Percentiles rank a stretch among this genome's conserved stretches.
These are phyloP conservation scores for Trichoderma pleuroti DNA, from an alignment of 2,329 filamentous ascomycete species.

Conservation along the genomic window DNA sequence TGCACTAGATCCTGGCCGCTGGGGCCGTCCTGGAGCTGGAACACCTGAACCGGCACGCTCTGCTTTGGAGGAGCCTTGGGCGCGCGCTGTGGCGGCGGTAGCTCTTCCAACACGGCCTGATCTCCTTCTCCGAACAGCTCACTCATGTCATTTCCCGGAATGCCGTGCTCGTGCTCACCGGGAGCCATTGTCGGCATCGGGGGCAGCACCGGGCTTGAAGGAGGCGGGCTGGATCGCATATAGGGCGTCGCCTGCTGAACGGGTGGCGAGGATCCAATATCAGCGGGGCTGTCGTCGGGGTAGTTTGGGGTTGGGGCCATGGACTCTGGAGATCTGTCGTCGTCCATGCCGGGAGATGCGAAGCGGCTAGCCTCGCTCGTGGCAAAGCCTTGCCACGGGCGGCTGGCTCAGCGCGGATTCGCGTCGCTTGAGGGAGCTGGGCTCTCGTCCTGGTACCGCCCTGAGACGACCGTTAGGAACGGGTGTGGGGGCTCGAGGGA, in stretches of 20 bases:
- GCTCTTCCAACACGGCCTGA: constrained; percentile 36
- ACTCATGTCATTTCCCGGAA: constrained; percentile 76
- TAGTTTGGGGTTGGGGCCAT: constrained; percentile 49
- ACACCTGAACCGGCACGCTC: constrained; percentile 43
- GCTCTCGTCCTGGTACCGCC: constrained; percentile 30
- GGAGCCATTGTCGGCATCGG: constrained; percentile 51
- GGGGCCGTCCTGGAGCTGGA: constrained; percentile 37
- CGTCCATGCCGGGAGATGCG: constrained; percentile 45
- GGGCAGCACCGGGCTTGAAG: constrained; percentile 76
- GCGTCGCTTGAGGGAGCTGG: constrained; percentile 42
- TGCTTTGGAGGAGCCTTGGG: constrained; percentile 35
- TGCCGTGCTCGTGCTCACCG: constrained; percentile 74
- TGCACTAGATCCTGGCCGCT: constrained; percentile 36
- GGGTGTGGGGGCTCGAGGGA: constrained; percentile 75
- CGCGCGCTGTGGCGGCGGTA: not conserved
- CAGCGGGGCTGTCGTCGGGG: constrained; percentile 67
- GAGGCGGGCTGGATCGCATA: constrained; percentile 58
- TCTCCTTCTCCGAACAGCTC: constrained; percentile 64
- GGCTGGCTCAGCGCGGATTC: constrained; percentile 58
- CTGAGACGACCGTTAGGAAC: constrained; percentile 52
- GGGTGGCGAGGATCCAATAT: constrained; percentile 88
- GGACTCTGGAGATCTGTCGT: constrained; percentile 54
- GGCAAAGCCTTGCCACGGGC: constrained; percentile 45
- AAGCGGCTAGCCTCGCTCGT: constrained; percentile 39
- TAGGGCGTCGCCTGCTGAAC: constrained; percentile 61